Percentiles rank a stretch among this genome's conserved stretches.
These are phyloP conservation scores for Millerozyma miso DNA, from an alignment of 805 yeast genomes.

Conservation along the genomic window DNA sequence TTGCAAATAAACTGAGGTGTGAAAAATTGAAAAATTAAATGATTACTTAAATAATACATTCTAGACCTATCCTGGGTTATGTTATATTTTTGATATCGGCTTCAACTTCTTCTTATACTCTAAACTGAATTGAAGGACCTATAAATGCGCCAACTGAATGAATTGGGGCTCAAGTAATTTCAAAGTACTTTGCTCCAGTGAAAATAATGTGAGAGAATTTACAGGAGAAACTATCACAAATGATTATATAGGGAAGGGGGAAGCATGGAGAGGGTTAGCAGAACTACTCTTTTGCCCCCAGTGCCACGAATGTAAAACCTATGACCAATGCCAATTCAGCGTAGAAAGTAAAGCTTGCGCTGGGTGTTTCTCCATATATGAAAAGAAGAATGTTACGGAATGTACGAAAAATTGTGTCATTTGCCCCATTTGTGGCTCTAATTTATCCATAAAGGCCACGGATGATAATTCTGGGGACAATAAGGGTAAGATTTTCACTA, in stretches of 20 bases:
- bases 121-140: too few species aligned
- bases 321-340: conserved; percentile 20
- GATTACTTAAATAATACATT: too few species aligned
- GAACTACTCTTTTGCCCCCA: conserved; percentile 34
- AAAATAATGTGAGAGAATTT: not conserved
- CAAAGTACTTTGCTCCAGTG: not conserved
- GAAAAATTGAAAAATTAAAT: too few species aligned
- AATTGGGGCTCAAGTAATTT: not conserved
- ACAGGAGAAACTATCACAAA: not conserved
- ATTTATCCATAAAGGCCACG: conserved; percentile 18
- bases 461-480: conserved; percentile 9
- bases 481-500: conserved; percentile 32
- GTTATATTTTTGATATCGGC: too few species aligned
- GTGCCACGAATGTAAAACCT: conserved; percentile 29
- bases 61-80: too few species aligned
- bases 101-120: too few species aligned
- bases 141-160: not conserved
- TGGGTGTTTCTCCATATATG: conserved; percentile 33
- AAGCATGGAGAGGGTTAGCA: not conserved
- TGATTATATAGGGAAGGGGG: not conserved
- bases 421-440: conserved; percentile 33
- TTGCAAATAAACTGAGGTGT: too few species aligned
- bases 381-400: conserved; percentile 16
- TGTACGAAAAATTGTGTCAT: conserved; percentile 38
- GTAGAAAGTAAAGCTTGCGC: conserved; percentile 32